A percentile compares a stretch with the other conserved stretches of the same genome.
phyloP scores from a whole-genome alignment of 148 eudicot species.

The Diospyros lotus region DNA sequence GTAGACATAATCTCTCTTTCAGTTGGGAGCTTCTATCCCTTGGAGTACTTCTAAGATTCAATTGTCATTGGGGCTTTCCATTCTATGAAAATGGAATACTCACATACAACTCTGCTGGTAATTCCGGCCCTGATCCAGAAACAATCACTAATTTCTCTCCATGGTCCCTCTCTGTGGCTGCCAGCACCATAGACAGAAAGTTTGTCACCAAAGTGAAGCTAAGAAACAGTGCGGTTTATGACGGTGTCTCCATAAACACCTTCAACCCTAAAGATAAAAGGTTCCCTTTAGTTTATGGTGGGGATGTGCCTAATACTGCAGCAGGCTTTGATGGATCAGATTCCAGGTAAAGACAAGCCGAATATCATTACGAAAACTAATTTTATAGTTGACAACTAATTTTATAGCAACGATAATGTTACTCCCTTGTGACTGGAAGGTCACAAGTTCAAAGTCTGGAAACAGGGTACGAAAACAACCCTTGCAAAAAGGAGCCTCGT shows the following conservation, averaged over 20 bases:
- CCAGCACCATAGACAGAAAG: slow-evolving; percentile 18
- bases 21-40: neutral
- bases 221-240: slow-evolving; percentile 9
- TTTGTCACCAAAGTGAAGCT: slow-evolving; percentile 8
- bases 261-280: neutral
- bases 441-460: too few relatives aligned
- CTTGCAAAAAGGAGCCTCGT: too few relatives aligned
- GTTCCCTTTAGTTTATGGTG: slow-evolving; percentile 8
- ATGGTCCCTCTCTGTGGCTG: slow-evolving; percentile 19
- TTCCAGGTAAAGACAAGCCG: neutral
- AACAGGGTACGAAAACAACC: too few relatives aligned
- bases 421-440: too few relatives aligned
- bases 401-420: too few relatives aligned
- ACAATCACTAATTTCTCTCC: slow-evolving; percentile 10
- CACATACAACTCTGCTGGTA: slow-evolving; percentile 17
- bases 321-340: neutral
- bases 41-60: slow-evolving; percentile 7
- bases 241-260: slow-evolving; percentile 11
- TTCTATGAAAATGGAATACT: slow-evolving; percentile 23
- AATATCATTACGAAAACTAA: neutral
- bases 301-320: neutral
- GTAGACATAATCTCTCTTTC: slow-evolving; percentile 21
- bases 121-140: slow-evolving; percentile 5
- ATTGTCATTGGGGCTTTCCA: slow-evolving; percentile 20
- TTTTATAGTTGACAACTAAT: too few relatives aligned